Evolutionary conservation across 495 filamentous ascomycete genomes (phyloP).

Genomic region (Aspergillus affinis): DNA sequence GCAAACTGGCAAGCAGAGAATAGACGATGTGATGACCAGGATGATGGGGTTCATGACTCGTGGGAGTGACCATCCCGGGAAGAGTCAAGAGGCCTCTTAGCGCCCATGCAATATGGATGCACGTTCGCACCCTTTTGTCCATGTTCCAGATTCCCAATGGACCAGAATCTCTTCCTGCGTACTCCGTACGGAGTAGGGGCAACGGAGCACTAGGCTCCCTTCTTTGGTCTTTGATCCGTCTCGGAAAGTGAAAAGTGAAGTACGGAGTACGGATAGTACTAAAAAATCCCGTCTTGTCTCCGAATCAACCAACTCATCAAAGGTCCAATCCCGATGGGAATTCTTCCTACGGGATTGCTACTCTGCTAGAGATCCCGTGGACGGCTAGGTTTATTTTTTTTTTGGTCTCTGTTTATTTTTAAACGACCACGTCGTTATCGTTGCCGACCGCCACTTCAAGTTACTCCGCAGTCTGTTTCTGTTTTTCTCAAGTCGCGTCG

Average conservation of each 20-base stretch:
- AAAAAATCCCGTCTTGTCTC: neutral
- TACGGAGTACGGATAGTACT: neutral
- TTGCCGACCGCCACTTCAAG: neutral
- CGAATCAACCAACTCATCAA: neutral
- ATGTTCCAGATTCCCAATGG: neutral
- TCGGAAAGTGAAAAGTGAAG: neutral
- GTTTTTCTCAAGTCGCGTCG: neutral
- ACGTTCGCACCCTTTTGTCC: neutral
- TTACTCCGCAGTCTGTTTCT: neutral
- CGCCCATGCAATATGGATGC: neutral
- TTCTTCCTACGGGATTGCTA: neutral
- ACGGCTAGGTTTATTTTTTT: too few species aligned
- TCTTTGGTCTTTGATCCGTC: neutral
- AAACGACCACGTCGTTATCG: neutral
- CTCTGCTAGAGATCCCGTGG: neutral
- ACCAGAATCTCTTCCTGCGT: neutral
- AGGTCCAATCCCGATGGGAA: neutral
- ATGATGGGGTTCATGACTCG: neutral
- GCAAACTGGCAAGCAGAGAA: neutral
- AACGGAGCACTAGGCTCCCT: neutral
- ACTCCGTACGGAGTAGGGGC: neutral
- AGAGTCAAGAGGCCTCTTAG: neutral
- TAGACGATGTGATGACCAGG: neutral
- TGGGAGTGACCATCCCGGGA: neutral
- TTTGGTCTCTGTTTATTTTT: neutral